These are phyloP conservation scores for Populus hybrid DNA, from an alignment of 441 rosid genomes.

Conservation along the genomic window DNA sequence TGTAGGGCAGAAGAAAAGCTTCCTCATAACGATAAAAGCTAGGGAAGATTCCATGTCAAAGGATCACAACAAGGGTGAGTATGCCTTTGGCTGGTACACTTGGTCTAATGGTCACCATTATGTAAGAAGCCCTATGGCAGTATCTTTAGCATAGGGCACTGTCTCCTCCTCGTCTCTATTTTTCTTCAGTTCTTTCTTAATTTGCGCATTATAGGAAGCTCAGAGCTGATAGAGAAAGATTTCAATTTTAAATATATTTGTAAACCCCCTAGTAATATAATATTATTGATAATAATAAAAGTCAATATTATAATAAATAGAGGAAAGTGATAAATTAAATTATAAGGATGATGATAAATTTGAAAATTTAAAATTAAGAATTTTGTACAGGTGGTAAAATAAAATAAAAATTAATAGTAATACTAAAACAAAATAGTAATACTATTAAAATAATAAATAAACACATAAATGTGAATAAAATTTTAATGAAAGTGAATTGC, in stretches of 20 bases:
- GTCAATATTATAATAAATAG: slow-evolving; percentile 8
- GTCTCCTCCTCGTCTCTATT: not conserved
- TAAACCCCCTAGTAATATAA: not conserved
- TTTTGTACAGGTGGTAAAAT: too few species aligned
- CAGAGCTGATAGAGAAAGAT: not conserved
- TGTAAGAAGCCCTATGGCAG: slow-evolving; percentile 69
- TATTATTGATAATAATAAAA: slow-evolving; percentile 37
- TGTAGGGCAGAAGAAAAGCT: slow-evolving; percentile 46
- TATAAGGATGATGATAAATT: too few species aligned
- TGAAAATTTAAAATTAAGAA: too few species aligned
- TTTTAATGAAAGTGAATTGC: too few species aligned
- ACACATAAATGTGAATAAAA: too few species aligned
- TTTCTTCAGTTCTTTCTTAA: not conserved
- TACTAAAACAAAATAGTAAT: too few species aligned
- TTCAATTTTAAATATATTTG: too few species aligned
- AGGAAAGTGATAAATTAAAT: too few species aligned
- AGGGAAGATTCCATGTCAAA: not conserved
- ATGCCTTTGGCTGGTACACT: slow-evolving; percentile 66
- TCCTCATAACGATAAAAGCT: slow-evolving; percentile 37
- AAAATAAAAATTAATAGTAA: too few species aligned
- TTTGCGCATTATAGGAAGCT: not conserved
- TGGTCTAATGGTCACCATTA: slow-evolving; percentile 50
- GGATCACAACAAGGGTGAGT: slow-evolving; percentile 26
- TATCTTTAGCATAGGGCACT: slow-evolving; percentile 36
- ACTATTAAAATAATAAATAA: too few species aligned